Evolutionary conservation across 441 rosid genomes (phyloP).

Genomic region (Brassica hybrid): DNA sequence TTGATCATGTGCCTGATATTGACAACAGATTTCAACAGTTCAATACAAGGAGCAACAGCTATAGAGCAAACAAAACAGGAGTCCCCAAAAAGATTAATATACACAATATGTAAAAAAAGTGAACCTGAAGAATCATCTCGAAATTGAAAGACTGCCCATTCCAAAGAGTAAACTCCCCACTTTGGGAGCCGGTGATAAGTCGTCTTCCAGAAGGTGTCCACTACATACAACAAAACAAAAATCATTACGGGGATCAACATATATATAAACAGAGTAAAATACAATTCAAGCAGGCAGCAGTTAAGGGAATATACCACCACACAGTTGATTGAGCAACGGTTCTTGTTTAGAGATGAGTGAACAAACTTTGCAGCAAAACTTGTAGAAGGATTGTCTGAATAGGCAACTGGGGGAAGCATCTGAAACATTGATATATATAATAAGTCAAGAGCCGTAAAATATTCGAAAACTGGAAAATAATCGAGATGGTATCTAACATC

Average conservation of each 20-base stretch:
- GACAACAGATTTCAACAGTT: conserved; percentile 50
- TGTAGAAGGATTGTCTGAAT: conserved; percentile 95
- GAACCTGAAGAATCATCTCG: conserved; percentile 98
- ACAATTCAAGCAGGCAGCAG: conserved; percentile 15
- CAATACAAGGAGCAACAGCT: conserved; percentile 21
- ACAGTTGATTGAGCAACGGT: conserved; percentile 92
- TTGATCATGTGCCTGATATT: conserved; percentile 91
- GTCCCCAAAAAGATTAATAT: conserved; percentile 8
- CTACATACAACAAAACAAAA: conserved; percentile 51
- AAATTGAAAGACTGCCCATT: conserved; percentile 98
- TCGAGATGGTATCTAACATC: conserved; percentile 60
- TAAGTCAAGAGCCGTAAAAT: too few relatives aligned
- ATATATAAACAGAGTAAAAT: conserved; percentile 8
- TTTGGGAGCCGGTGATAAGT: conserved; percentile 95
- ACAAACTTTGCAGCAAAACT: conserved; percentile 97
- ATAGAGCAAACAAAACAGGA: background rate
- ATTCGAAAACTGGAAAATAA: too few relatives aligned
- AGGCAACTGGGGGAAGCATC: conserved; percentile 90
- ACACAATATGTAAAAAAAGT: background rate
- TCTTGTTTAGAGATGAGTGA: conserved; percentile 94
- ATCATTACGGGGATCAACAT: background rate
- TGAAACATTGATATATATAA: conserved; percentile 46
- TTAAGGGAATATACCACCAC: conserved; percentile 67
- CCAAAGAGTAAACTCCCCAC: conserved; percentile 99
- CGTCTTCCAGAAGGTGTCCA: conserved; percentile 99